phyloP scores from a whole-genome alignment of 2,329 filamentous ascomycete species.

The Aureobasidium vineae region DNA sequence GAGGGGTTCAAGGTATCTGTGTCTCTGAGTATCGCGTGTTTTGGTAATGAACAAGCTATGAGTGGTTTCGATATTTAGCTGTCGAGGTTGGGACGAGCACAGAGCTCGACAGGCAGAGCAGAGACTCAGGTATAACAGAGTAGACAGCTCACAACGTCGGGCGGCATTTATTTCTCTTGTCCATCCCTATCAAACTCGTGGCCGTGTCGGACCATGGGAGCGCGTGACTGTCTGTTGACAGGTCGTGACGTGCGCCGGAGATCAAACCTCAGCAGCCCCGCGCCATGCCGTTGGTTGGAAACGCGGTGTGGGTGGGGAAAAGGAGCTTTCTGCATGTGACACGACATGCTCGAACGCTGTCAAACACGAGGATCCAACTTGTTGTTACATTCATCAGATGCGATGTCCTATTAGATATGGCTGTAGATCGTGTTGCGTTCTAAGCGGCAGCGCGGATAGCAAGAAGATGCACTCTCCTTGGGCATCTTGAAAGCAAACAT shows the following conservation, averaged over 20 bases:
- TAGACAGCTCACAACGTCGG: not conserved
- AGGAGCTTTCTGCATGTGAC: conserved; percentile 7
- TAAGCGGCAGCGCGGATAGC: not conserved
- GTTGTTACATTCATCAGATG: not conserved
- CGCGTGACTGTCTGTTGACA: conserved; percentile 11
- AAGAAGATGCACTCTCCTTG: not conserved
- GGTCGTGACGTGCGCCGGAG: conserved; percentile 16
- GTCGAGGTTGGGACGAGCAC: not conserved
- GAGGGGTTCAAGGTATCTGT: not conserved
- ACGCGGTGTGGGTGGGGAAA: conserved; percentile 16
- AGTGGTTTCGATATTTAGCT: not conserved
- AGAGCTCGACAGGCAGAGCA: not conserved
- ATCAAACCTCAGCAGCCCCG: conserved; percentile 9
- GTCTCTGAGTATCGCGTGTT: not conserved
- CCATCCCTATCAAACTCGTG: not conserved
- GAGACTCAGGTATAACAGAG: not conserved
- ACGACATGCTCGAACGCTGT: not conserved
- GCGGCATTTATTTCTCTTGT: not conserved
- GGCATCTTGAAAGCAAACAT: not conserved
- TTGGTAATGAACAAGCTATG: not conserved
- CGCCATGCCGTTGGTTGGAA: conserved; percentile 18
- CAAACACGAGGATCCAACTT: not conserved
- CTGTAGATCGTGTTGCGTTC: not conserved
- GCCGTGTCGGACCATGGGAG: conserved; percentile 1
- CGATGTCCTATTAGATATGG: not conserved